Conservation (phyloP, 129 eudicot genomes). For the Apium graveolens region DNA sequence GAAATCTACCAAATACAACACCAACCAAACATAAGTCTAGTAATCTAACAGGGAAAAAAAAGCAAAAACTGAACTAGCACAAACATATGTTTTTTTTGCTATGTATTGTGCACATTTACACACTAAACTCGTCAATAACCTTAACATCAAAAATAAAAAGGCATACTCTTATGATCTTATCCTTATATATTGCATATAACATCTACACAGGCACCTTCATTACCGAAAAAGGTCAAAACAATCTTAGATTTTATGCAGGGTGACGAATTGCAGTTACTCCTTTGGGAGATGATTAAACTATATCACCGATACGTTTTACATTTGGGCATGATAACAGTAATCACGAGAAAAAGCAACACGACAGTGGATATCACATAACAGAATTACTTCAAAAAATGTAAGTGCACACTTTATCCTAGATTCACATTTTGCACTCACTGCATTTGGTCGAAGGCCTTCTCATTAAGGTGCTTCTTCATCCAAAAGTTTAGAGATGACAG, state of each 20-base stretch:
- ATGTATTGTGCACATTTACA: conserved; percentile 1
- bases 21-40: not conserved
- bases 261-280: not conserved
- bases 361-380: not conserved
- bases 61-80: not conserved
- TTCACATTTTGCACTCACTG: not conserved
- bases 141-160: not conserved
- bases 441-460: not conserved
- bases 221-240: not conserved
- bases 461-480: not conserved
- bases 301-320: not conserved
- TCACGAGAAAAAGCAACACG: not conserved
- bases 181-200: not conserved
- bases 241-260: not conserved
- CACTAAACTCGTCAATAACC: not conserved
- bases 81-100: not conserved
- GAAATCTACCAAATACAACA: conserved; percentile 50
- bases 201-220: not conserved
- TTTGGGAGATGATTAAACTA: not conserved
- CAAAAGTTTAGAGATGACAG: not conserved
- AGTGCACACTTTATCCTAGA: not conserved
- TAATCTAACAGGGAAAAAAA: conserved; percentile 5
- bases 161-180: not conserved
- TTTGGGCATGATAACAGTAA: not conserved
- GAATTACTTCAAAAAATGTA: no score